Conservation (phyloP, 345 rosid species). For the Citrus sinensis region DNA sequence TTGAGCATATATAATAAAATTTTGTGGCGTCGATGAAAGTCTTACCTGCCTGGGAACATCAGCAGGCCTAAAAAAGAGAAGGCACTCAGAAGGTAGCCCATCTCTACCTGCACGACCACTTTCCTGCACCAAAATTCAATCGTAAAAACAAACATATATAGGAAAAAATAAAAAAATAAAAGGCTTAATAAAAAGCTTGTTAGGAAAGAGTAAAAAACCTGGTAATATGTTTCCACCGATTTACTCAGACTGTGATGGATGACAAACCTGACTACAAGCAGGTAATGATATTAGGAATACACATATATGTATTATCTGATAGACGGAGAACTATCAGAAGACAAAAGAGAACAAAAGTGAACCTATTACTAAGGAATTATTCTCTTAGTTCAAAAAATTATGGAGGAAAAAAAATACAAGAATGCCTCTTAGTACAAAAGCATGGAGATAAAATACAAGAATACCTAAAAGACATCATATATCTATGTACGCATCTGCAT, state of each 20-base stretch:
- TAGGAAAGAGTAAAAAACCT: slow-evolving; percentile 43
- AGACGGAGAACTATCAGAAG: background rate
- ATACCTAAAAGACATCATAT: background rate
- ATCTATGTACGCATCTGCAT: no score
- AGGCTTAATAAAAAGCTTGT: background rate
- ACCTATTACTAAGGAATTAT: background rate
- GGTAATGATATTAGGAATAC: slow-evolving; percentile 9
- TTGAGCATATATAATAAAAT: background rate
- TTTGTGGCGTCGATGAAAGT: slow-evolving; percentile 1
- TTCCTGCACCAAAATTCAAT: slow-evolving; percentile 54
- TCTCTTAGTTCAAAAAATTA: background rate
- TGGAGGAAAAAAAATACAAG: background rate
- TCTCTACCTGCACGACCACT: slow-evolving; percentile 99
- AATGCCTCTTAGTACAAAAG: background rate
- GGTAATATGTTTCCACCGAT: slow-evolving; percentile 98
- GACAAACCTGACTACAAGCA: slow-evolving; percentile 91
- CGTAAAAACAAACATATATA: slow-evolving; percentile 3
- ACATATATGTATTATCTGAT: background rate
- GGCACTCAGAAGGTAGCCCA: slow-evolving; percentile 90
- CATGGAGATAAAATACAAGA: background rate
- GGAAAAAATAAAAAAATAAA: background rate
- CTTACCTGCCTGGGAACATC: slow-evolving; percentile 93
- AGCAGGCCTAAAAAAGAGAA: slow-evolving; percentile 79
- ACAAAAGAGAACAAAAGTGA: background rate
- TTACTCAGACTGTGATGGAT: slow-evolving; percentile 98